Percentiles rank a stretch among this genome's conserved stretches.
Evolutionary conservation across 768 basidiomycete species (phyloP).

Genomic region (Boletus eberwhitei): DNA sequence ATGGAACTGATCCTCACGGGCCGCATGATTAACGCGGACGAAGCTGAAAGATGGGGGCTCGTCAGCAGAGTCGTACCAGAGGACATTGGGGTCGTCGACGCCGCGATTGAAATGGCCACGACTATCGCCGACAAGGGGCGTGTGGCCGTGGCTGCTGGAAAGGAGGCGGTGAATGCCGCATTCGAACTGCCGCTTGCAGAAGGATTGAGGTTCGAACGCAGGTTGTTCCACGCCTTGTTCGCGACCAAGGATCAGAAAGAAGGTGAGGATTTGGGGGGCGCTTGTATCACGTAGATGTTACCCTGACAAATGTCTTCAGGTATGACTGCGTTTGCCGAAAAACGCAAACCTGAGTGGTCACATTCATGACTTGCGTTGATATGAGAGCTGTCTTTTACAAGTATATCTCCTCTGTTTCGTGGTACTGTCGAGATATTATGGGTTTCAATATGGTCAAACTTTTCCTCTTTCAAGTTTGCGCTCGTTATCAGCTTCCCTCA

Average conservation of each 20-base stretch:
- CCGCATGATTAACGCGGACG: slow-evolving; percentile 70
- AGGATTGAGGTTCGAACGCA: slow-evolving; percentile 82
- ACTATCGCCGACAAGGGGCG: slow-evolving; percentile 79
- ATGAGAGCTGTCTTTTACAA: not conserved
- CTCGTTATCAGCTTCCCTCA: not conserved
- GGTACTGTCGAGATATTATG: too few relatives aligned
- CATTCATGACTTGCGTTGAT: slow-evolving; percentile 35
- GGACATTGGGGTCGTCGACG: slow-evolving; percentile 79
- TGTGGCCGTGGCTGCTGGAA: slow-evolving; percentile 80
- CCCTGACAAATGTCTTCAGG: slow-evolving; percentile 44
- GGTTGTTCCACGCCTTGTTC: slow-evolving; percentile 88
- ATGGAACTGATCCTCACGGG: slow-evolving; percentile 96
- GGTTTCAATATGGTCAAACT: too few relatives aligned
- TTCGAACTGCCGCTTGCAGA: slow-evolving; percentile 78
- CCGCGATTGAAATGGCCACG: slow-evolving; percentile 78
- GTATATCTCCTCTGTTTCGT: not conserved
- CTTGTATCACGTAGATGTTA: not conserved
- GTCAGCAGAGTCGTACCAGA: slow-evolving; percentile 77
- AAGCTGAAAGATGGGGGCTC: slow-evolving; percentile 86
- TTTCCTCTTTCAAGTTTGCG: too few relatives aligned
- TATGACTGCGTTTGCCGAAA: slow-evolving; percentile 93
- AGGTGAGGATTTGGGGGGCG: slow-evolving; percentile 46
- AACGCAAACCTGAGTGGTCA: slow-evolving; percentile 83
- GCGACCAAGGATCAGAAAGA: slow-evolving; percentile 96
- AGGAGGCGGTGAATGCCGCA: slow-evolving; percentile 95